phyloP scores from a whole-genome alignment of 2,329 filamentous ascomycete species.

The Diaporthe vexans region DNA sequence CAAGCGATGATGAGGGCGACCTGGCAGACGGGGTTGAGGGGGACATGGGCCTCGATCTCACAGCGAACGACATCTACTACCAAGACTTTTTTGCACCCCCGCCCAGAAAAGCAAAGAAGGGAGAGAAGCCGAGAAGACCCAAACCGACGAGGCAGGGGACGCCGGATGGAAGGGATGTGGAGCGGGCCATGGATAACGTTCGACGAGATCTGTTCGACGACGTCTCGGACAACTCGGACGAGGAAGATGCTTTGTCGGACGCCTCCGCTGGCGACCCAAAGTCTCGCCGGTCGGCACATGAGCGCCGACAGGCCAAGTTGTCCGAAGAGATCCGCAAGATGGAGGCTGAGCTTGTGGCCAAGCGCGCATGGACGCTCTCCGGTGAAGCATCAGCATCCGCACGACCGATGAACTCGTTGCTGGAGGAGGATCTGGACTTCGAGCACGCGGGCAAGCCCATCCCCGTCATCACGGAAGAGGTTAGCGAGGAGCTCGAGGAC shows the following conservation, averaged over 20 bases:
- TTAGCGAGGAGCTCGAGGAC: conserved; percentile 91
- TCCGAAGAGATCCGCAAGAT: conserved; percentile 91
- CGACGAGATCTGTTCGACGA: conserved; percentile 93
- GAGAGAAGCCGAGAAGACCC: conserved; percentile 56
- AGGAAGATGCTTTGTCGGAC: conserved; percentile 75
- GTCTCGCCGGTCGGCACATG: conserved; percentile 85
- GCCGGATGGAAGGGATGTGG: conserved; percentile 76
- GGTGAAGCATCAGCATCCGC: conserved; percentile 89
- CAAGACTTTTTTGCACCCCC: conserved; percentile 94
- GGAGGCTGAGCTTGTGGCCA: conserved; percentile 89
- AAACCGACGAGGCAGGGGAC: conserved; percentile 55
- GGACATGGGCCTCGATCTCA: conserved; percentile 63
- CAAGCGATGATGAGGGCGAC: conserved; percentile 71
- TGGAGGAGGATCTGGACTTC: conserved; percentile 96
- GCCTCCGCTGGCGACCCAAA: conserved; percentile 78
- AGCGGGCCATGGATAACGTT: conserved; percentile 88
- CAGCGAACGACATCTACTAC: conserved; percentile 92
- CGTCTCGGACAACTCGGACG: conserved; percentile 73
- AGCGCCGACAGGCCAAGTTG: conserved; percentile 87
- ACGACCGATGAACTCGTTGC: conserved; percentile 89
- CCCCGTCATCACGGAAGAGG: conserved; percentile 91
- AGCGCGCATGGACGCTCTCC: conserved; percentile 89
- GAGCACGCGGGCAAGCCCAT: conserved; percentile 96
- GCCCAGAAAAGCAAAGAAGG: conserved; percentile 76
- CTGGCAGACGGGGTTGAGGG: conserved; percentile 68